These are phyloP conservation scores for Fagus crenata DNA, from an alignment of 306 rosid species.

Conservation along the genomic window DNA sequence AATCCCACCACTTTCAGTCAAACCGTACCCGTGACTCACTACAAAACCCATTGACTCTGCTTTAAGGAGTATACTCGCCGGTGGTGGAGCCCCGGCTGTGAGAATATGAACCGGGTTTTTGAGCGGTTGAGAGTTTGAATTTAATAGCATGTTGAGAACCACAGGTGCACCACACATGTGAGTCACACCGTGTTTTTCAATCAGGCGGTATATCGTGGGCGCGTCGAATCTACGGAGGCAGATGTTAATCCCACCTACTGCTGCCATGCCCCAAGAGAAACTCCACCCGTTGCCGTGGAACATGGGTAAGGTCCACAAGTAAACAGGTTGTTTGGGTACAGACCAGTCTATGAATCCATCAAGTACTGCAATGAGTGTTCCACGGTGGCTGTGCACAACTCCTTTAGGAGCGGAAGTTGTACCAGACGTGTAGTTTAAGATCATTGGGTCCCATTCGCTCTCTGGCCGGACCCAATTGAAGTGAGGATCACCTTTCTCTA, in stretches of 20 bases:
- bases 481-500: neutral
- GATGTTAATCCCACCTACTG: constrained; percentile 28
- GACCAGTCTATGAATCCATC: constrained; percentile 17
- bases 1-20: too few relatives aligned
- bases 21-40: too few relatives aligned
- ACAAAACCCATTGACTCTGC: too few relatives aligned
- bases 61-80: constrained; percentile 3
- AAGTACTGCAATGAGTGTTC: neutral
- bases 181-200: neutral
- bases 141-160: too few relatives aligned
- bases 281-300: constrained; percentile 27
- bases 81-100: neutral
- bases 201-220: neutral
- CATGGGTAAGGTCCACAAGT: constrained; percentile 23
- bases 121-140: too few relatives aligned
- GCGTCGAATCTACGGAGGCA: constrained; percentile 21
- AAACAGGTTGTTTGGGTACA: constrained; percentile 13
- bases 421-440: constrained; percentile 14
- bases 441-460: neutral
- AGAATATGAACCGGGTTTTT: too few relatives aligned
- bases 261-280: constrained; percentile 24
- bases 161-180: too few relatives aligned
- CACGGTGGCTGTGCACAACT: constrained; percentile 17
- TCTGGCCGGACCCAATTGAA: constrained; percentile 15
- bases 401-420: neutral